Evolutionary conservation across 2,329 filamentous ascomycete genomes (phyloP).

Genomic region (Sphaceloma murrayae): DNA sequence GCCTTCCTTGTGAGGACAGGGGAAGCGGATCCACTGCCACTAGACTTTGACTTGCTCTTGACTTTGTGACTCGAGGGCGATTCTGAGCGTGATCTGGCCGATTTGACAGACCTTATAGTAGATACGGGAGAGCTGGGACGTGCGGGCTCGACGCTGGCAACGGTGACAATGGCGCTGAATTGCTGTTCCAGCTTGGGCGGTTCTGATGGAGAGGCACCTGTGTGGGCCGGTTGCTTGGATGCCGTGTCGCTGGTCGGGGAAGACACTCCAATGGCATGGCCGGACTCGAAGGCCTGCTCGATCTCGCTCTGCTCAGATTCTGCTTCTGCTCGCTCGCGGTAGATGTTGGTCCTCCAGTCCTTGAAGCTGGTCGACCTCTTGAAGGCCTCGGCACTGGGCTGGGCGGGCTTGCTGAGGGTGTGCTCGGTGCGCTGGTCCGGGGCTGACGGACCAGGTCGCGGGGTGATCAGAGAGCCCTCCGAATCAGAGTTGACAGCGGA

Average conservation of each 20-base stretch:
- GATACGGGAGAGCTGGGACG: neutral
- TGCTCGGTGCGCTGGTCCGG: conserved; percentile 24
- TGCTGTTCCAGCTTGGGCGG: neutral
- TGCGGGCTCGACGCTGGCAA: conserved; percentile 5
- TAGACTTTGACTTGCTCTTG: conserved; percentile 14
- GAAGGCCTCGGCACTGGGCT: conserved; percentile 18
- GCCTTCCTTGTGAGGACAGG: conserved; percentile 1
- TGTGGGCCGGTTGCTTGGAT: neutral
- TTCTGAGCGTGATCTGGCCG: neutral
- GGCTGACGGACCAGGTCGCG: conserved; percentile 27
- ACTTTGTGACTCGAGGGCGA: conserved; percentile 10
- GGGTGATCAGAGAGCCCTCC: conserved; percentile 27
- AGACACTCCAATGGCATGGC: conserved; percentile 8
- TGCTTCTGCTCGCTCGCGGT: conserved; percentile 16
- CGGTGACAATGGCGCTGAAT: conserved; percentile 8
- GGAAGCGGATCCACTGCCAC: conserved; percentile 8
- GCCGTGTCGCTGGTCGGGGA: neutral
- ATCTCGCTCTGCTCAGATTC: conserved; percentile 16
- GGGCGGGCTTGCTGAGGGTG: conserved; percentile 22
- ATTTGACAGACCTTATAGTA: neutral
- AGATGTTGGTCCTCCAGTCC: conserved; percentile 18
- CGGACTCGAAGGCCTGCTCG: conserved; percentile 19
- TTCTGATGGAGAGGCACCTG: neutral
- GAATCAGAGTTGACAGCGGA: conserved; percentile 24
- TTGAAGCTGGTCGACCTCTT: conserved; percentile 17